These are phyloP conservation scores for Zymoseptoria ardabiliae DNA, from an alignment of 2,329 filamentous ascomycete genomes.

Conservation along the genomic window DNA sequence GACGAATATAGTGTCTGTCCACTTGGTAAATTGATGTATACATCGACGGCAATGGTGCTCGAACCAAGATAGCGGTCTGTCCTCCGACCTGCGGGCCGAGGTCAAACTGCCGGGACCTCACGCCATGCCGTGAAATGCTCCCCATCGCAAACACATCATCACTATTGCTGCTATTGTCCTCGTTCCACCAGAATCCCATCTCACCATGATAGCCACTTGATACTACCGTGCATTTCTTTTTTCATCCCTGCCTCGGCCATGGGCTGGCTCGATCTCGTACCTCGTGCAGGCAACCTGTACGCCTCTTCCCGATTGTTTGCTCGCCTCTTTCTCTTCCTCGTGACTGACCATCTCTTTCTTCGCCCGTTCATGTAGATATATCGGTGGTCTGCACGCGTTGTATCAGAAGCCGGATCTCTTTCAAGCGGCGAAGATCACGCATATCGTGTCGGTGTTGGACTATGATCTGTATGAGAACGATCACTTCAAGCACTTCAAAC, in stretches of 20 bases:
- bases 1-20: not conserved
- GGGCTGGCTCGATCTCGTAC: constrained; percentile 37
- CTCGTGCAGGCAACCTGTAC: constrained; percentile 27
- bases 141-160: not conserved
- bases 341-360: not conserved
- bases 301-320: not conserved
- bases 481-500: constrained; percentile 48
- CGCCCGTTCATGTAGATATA: constrained; percentile 19
- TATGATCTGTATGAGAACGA: constrained; percentile 52
- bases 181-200: not conserved
- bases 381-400: constrained; percentile 35
- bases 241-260: constrained; percentile 10
- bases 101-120: not conserved
- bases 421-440: constrained; percentile 67
- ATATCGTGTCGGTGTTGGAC: constrained; percentile 73
- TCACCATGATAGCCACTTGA: not conserved
- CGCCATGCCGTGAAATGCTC: not conserved
- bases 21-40: not conserved
- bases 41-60: not conserved
- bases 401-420: constrained; percentile 51
- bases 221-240: not conserved
- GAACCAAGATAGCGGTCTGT: not conserved
- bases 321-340: not conserved
- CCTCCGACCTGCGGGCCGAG: not conserved
- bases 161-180: not conserved